Evolutionary conservation across 805 yeast genomes (phyloP), one percentile per base, ranked within the genome.

Genomic region (Kluyveromyces wickerhamii): DNA sequence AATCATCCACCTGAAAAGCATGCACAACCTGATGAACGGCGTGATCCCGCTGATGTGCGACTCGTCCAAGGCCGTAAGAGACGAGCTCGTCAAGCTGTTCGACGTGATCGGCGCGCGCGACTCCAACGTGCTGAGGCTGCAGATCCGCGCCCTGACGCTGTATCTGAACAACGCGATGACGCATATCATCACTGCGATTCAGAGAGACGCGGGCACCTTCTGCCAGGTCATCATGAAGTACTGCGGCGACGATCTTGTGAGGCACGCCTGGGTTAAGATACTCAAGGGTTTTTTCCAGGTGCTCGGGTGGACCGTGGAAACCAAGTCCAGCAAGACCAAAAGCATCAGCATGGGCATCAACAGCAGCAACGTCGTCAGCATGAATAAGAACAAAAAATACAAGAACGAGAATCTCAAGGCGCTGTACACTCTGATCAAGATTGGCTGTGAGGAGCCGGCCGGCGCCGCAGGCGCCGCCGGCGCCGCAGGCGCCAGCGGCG

Each of bases 101-200:
- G 57, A 60, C 3, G 66, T 67, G 6, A 63, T 77, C 21, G 72
- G 75, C 2, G 49, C 54, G 10, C 57, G 58, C 17, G 78, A 75
- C 44, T 67, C 72, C 0, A 72, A 74, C 4, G 62, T 81, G 18
- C 58, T 81, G 40, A 73, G 71, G 37, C 55, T 81, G 17, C 85
- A 81, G 62, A 63, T 77, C 49, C 61, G 75, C 41, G 59, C 70
- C 14, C 51, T 81, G 36, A 69, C 82, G n/a, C 66, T 89, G 20
- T 88, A 81, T 54, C 67, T 89, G 12, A 82, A 81, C 46, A 79
- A 89, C 34, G 94, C 95, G 3, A 89, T 92, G 96, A 82, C 96
- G 12, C 96, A 92, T 54, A 81, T 92, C 26, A 71, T 71, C 20
- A 77, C 86, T 1, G 76, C 74, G 4, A 77, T 92, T 18, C 71